Base-by-base conservation (phyloP, 2,329 filamentous ascomycete genomes). In the Sphaceloma murrayae region DNA sequence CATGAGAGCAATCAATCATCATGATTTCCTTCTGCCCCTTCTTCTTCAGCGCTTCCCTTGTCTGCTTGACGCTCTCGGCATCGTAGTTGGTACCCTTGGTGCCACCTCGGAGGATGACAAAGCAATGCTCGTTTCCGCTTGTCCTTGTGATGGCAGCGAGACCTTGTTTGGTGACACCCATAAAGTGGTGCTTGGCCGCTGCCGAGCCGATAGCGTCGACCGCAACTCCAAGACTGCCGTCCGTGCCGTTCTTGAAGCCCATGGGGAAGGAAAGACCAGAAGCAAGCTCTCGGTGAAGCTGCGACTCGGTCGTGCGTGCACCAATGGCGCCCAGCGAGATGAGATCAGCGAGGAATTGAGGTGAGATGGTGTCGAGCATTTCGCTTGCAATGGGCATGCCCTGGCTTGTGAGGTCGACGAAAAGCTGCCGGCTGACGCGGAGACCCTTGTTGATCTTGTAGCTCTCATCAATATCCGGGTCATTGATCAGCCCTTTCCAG, bases 401-500 rank as follows among this genome's bases (percentile, higher is more conserved):
- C 52, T 74, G 72, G 50, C 72, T 72, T 26, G 89, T 98, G 49
- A 98, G 73, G 60, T 96, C 88, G 56, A 82, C 78, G 70, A 95
- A 98, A 60, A 98, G 75, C 68, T 94, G 82, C 56, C 91, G 77
- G n/a, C 85, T 89, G 46, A 94, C 79, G 21, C 86, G 79, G 46
- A 98, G 75, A 43, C 91, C 91, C 74, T 96, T 96, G 78, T 98
- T 98, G 73, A 98, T 98, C 70, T 94, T 78, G 81, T 84, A 98
- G 60, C 82, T 91, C 63, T 91, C 82, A 65, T 98, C 86, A 62
- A 98, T 94, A 58, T 96, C 88, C 2, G 91, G 91, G 65, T 98
- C 91, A 67, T 98, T 98, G 74, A 98, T 95, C 64, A 98, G 74
- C 43, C 91, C 91, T 70, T 98, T 98, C 91, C 91, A 98, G 61